Evolutionary conservation across 1,139 yeast genomes (phyloP).

Genomic region (Casaregolazyma suthepensis): DNA sequence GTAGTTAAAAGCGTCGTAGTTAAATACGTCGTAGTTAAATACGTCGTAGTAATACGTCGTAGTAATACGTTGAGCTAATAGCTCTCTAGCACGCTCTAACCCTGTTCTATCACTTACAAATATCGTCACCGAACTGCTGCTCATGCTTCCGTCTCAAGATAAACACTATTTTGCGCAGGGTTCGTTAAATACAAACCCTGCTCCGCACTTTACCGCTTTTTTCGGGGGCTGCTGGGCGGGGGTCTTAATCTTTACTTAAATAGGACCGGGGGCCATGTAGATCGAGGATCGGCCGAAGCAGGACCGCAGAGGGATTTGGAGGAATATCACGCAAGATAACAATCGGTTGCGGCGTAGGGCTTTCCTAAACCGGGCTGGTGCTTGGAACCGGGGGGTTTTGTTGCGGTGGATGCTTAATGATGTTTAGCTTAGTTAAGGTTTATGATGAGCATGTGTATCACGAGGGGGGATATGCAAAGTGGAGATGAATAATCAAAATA

Average conservation of each 20-base stretch:
- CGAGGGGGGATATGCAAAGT: no score
- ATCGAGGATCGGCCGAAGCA: neutral
- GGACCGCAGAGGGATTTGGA: neutral
- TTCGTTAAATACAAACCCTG: neutral
- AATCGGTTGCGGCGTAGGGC: neutral
- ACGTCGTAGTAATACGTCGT: no score
- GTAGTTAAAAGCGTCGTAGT: no score
- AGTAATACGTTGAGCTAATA: no score
- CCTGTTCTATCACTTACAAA: constrained; percentile 23
- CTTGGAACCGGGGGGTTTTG: neutral
- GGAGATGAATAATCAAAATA: no score
- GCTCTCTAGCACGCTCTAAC: no score
- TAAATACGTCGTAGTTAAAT: no score
- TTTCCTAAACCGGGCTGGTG: neutral
- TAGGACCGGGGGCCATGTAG: neutral
- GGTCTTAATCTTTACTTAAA: neutral
- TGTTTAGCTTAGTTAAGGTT: neutral
- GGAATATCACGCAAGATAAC: neutral
- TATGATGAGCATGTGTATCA: neutral
- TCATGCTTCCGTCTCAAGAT: neutral
- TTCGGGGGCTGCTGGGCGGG: neutral
- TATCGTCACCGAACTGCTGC: constrained; percentile 25
- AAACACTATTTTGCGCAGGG: neutral
- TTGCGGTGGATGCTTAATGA: neutral
- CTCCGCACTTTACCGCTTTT: neutral